A percentile compares a stretch with the other conserved stretches of the same genome.
Evolutionary conservation across 495 filamentous ascomycete genomes (phyloP).

Genomic region (Daldinia vernicosa): DNA sequence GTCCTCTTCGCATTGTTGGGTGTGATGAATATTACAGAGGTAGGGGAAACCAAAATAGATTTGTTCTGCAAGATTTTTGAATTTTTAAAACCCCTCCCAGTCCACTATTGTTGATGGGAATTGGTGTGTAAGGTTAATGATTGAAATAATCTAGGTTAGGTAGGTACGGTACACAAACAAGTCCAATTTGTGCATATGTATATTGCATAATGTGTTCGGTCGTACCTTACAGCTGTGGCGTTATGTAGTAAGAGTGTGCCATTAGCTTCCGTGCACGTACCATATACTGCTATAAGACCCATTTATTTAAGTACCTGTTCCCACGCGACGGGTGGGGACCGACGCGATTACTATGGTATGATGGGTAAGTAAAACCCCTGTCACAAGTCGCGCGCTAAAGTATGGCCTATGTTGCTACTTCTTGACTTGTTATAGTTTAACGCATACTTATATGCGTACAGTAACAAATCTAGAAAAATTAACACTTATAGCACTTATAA

Average conservation of each 20-base stretch:
- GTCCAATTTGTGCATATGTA: background rate
- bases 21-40: slow-evolving; percentile 2
- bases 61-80: background rate
- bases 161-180: background rate
- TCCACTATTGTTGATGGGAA: background rate
- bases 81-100: background rate
- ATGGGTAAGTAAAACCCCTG: no score
- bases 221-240: slow-evolving; percentile 31
- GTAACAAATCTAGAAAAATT: no score
- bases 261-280: slow-evolving; percentile 30
- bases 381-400: no score
- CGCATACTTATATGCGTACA: no score
- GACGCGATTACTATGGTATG: slow-evolving; percentile 28
- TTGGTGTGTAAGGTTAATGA: background rate
- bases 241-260: slow-evolving; percentile 5
- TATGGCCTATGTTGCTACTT: no score
- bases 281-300: slow-evolving; percentile 18
- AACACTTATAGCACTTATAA: no score
- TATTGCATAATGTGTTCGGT: slow-evolving; percentile 10
- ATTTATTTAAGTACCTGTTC: slow-evolving; percentile 24
- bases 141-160: background rate
- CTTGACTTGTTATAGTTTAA: no score
- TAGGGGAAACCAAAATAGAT: slow-evolving; percentile 4
- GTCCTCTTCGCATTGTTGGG: slow-evolving; percentile 3
- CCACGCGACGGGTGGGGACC: slow-evolving; percentile 40